Conservation (phyloP, 2,329 filamentous ascomycete genomes). For the Gnomoniopsis sp. region DNA sequence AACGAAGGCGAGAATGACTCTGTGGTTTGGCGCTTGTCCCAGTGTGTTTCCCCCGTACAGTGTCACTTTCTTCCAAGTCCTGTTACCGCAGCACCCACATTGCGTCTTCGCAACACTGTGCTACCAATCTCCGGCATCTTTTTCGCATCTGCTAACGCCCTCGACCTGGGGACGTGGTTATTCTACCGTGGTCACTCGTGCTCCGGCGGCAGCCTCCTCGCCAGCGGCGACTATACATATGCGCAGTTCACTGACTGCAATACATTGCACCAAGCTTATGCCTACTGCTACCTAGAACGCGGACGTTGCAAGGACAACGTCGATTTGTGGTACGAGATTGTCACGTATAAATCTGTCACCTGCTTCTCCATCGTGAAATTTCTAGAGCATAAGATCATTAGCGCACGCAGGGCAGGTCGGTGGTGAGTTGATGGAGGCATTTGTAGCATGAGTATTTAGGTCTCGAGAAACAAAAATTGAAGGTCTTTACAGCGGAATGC, state of each 20-base stretch:
- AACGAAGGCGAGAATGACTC: too few species aligned
- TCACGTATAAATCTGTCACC: neutral
- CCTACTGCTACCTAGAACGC: neutral
- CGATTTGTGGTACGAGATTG: neutral
- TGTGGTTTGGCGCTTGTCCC: too few species aligned
- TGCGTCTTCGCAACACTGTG: neutral
- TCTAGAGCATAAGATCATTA: too few species aligned
- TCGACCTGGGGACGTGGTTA: neutral
- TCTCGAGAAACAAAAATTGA: too few species aligned
- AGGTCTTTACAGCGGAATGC: too few species aligned
- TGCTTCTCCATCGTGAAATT: neutral
- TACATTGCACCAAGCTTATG: neutral
- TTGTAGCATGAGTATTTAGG: too few species aligned
- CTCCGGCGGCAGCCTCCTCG: neutral
- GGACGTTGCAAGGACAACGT: neutral
- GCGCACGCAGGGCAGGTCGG: too few species aligned
- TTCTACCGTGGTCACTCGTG: neutral
- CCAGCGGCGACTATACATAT: neutral
- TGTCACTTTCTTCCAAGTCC: neutral
- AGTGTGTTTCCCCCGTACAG: too few species aligned
- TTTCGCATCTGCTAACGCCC: neutral
- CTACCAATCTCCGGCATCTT: neutral
- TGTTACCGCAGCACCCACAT: neutral
- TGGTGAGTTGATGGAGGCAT: too few species aligned
- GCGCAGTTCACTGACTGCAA: neutral